Conservation (phyloP, 768 basidiomycete genomes). For the Mycena haematopus region DNA sequence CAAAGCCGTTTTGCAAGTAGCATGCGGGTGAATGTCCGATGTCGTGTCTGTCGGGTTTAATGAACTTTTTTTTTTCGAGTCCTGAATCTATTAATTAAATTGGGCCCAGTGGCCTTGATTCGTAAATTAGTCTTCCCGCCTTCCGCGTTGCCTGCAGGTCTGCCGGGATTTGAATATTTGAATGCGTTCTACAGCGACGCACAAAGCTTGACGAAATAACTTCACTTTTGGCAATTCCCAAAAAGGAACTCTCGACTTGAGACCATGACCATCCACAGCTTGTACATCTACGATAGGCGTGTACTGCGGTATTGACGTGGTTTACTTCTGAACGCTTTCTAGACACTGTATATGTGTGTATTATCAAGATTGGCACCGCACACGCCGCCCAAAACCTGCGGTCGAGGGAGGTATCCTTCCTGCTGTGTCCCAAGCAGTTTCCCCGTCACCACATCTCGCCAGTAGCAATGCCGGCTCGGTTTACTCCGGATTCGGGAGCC, state of each 20-base stretch:
- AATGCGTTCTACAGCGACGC: no score
- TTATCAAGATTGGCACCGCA: slow-evolving; percentile 95
- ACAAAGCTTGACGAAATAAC: no score
- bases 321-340: slow-evolving; percentile 20
- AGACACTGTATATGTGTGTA: slow-evolving; percentile 94
- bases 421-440: slow-evolving; percentile 79
- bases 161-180: no score
- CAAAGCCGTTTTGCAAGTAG: neutral
- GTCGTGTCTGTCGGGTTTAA: no score
- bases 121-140: no score
- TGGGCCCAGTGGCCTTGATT: no score
- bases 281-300: slow-evolving; percentile 93
- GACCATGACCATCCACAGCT: slow-evolving; percentile 89
- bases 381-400: slow-evolving; percentile 74
- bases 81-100: neutral
- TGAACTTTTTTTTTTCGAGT: neutral
- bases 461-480: slow-evolving; percentile 34
- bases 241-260: slow-evolving; percentile 15
- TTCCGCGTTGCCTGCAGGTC: no score
- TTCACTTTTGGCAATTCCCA: neutral
- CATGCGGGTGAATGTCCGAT: no score
- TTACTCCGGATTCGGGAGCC: slow-evolving; percentile 55
- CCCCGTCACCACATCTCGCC: slow-evolving; percentile 41
- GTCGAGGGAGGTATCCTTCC: slow-evolving; percentile 76
- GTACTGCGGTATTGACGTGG: slow-evolving; percentile 31